These are phyloP conservation scores for Eustoma russellianum DNA, from an alignment of 257 asterid species.

Conservation along the genomic window DNA sequence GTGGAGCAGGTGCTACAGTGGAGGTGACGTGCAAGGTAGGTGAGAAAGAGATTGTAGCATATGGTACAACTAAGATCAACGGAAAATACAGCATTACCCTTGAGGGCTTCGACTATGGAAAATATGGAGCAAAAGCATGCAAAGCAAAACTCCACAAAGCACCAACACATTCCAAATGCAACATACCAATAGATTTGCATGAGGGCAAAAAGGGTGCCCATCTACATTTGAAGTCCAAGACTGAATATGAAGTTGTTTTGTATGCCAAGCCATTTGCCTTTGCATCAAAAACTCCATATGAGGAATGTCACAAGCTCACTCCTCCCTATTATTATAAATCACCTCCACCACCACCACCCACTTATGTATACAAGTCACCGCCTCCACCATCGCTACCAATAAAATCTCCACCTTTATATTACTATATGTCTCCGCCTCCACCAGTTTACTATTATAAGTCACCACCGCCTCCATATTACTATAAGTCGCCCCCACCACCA, in stretches of 20 bases:
- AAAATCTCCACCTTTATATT: constrained; percentile 20
- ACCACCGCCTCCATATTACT: too few relatives aligned
- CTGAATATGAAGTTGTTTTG: constrained; percentile 48
- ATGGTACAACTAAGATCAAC: constrained; percentile 59
- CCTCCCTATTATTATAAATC: constrained; percentile 54
- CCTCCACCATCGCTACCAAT: constrained; percentile 6
- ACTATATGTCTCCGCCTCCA: constrained; percentile 16
- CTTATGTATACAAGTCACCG: constrained; percentile 24
- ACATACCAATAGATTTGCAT: constrained; percentile 41
- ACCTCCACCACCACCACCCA: constrained; percentile 44
- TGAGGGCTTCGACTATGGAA: constrained; percentile 41
- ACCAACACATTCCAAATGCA: constrained; percentile 55
- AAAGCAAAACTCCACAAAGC: constrained; percentile 57
- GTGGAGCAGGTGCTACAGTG: constrained; percentile 57
- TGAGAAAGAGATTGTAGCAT: constrained; percentile 41
- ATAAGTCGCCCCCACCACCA: constrained; percentile 26
- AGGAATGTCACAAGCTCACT: constrained; percentile 35
- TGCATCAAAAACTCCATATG: constrained; percentile 49
- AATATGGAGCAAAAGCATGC: constrained; percentile 65
- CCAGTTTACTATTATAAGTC: too few relatives aligned
- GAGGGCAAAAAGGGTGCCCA: constrained; percentile 53
- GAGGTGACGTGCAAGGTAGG: constrained; percentile 60
- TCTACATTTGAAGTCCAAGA: constrained; percentile 53
- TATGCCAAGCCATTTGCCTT: constrained; percentile 65
- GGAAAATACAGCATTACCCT: constrained; percentile 51